Evolutionary conservation across 2,329 filamentous ascomycete genomes (phyloP).

Genomic region (Hypoxylon sp.): DNA sequence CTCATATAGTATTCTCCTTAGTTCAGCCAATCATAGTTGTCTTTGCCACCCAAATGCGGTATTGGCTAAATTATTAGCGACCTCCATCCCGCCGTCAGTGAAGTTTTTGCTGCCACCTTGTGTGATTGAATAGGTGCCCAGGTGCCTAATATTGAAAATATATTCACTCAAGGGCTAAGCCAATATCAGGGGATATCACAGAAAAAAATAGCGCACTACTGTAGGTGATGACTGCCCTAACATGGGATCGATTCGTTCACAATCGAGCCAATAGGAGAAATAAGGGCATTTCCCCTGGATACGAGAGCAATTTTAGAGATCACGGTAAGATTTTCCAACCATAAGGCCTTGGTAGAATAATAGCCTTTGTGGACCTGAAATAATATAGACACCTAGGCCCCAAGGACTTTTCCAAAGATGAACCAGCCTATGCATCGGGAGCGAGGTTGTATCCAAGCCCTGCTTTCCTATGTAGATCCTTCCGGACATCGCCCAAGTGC

Average conservation of each 20-base stretch:
- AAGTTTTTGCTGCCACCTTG: not conserved
- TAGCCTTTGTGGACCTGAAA: constrained; percentile 7
- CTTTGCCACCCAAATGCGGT: constrained; percentile 20
- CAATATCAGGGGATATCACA: not conserved
- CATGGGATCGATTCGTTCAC: not conserved
- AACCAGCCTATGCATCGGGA: not conserved
- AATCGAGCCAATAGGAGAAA: constrained; percentile 29
- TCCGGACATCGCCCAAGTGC: not conserved
- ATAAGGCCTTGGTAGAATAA: not conserved
- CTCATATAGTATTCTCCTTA: not conserved
- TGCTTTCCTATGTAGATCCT: not conserved
- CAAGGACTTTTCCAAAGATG: not conserved
- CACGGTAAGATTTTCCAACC: not conserved
- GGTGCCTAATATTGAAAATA: not conserved
- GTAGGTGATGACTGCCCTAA: constrained; percentile 16
- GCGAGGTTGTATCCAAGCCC: not conserved
- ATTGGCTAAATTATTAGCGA: not conserved
- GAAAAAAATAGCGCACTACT: not conserved
- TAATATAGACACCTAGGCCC: constrained; percentile 9
- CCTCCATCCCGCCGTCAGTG: not conserved
- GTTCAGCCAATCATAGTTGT: constrained; percentile 21
- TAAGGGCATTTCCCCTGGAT: not conserved
- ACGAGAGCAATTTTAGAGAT: not conserved
- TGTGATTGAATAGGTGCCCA: not conserved
- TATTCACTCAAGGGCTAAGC: not conserved